Evolutionary conservation across 2,329 filamentous ascomycete species (phyloP), one percentile per base, ranked within the genome.

Genomic region (Monosporascus sp.): DNA sequence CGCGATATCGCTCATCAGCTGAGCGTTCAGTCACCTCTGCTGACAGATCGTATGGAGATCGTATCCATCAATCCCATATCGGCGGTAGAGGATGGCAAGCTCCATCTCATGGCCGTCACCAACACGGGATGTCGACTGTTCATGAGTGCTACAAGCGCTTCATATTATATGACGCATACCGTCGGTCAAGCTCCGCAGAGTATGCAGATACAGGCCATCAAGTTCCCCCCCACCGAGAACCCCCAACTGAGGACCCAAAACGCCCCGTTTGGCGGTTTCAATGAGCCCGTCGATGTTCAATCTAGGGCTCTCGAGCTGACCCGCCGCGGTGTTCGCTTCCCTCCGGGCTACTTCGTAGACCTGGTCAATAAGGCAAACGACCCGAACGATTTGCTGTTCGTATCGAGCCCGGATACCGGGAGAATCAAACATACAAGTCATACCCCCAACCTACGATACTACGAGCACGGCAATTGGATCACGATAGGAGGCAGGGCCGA

Each of bases 201-300:
- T 71, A 97, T 99, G 91, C 92, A 97, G 70, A 85, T 97, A n/a
- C 88, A 95, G 62, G 94, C 96, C 66, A 90, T 99, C 71, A 95
- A 94, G 67, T 96, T 96, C 55, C 94, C 95, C 1, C 94, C 94
- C 0, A 70, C 76, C 40, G 74, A 71, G 54, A 71, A 60, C 57
- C 70, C 61, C 59, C 52, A 70, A 66, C 56, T 57, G 57, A 57
- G 58, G 57, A 22, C 55, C 48, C 53, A 60, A 47, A 31, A 52
- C 9, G 61, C 65, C 51, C 56, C 57, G 40, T 68, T 53, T 60
- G 66, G 54, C 63, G 68, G 52, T 57, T 69, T 60, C 14, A 61
- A 62, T n/a, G 76, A 80, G 34, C 61, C 70, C 2, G 62, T 71
- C 9, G 76, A 82, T 62, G 63, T 75, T 56, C 74, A 77, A 58